Base-by-base conservation (phyloP, 2,329 filamentous ascomycete species). In the Claviceps citrina region DNA sequence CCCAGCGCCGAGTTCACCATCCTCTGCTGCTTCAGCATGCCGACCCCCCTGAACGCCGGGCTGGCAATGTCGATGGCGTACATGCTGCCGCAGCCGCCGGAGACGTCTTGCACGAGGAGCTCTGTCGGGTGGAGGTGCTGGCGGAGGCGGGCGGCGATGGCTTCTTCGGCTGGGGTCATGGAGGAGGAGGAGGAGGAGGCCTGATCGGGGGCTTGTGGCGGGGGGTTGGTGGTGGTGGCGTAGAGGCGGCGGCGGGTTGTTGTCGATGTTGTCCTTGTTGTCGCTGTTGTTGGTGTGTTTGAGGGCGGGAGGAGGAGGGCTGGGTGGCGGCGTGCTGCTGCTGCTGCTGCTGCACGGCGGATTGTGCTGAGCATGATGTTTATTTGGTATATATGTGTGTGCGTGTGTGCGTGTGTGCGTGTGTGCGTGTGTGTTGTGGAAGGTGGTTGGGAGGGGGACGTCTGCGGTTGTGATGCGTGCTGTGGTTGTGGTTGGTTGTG, bases 21-120 rank as follows among this genome's bases (percentile, higher is more conserved):
- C 44, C 82, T 70, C 61, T 91, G 84, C 64, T 91, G 84, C 67
- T 84, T 84, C 44, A 93, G 71, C 57, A 87, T 76, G 37, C 67
- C 70, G 50, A 76, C 58, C 35, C 83, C 84, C 40, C 69, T 68
- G 60, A 93, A 93, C 51, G 67, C 70, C 35, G 76, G 68, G 7
- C 80, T 83, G 36, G 76, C 71, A 47, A 91, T 77, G 51, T 87
- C 79, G 48, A 93, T 80, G 41, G 77, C 80, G 62, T 91, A 91
- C 84, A 91, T 91, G 54, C 78, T 83, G 8, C 84, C 84, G 61
- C 84, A 93, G 24, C 84, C 84, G 43, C 84, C 84, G 19, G 79
- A 84, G 38, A 91, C 75, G 61, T 93, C 84, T 56, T 81, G 78
- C 8, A 91, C 81, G 58, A 76, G 59, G 20, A 77, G 58, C 43